These are phyloP conservation scores for Hypomyces perniciosus DNA, from an alignment of 2,329 filamentous ascomycete genomes.

Conservation along the genomic window DNA sequence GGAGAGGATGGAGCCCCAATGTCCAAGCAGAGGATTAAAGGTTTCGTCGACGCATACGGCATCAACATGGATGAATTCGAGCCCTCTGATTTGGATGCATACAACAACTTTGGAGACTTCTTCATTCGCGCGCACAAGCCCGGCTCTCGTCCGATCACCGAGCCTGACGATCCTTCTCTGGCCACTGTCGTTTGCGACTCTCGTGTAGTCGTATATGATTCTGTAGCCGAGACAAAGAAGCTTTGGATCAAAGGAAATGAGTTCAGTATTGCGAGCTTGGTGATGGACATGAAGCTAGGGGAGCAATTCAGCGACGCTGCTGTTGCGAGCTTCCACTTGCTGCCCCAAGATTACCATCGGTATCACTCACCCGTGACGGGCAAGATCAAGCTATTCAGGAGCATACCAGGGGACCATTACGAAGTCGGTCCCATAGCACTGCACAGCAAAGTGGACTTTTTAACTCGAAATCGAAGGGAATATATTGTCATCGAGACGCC, in stretches of 20 bases:
- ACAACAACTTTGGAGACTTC: conserved; percentile 33
- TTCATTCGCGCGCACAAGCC: conserved; percentile 30
- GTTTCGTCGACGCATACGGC: conserved; percentile 30
- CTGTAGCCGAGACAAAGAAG: conserved; percentile 25
- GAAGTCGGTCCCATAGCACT: conserved; percentile 33
- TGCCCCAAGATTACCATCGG: conserved; percentile 40
- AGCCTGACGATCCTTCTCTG: conserved; percentile 19
- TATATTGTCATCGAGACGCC: conserved; percentile 31
- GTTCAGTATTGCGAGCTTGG: conserved; percentile 35
- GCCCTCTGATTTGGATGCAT: conserved; percentile 28
- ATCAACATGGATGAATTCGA: conserved; percentile 34
- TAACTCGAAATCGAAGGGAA: conserved; percentile 32
- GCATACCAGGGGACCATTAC: conserved; percentile 38
- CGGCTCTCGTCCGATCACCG: conserved; percentile 24
- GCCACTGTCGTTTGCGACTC: conserved; percentile 31
- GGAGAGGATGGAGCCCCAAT: conserved; percentile 22
- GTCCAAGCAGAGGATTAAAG: conserved; percentile 29
- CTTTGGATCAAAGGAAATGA: conserved; percentile 40
- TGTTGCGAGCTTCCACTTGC: conserved; percentile 36
- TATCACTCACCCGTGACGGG: conserved; percentile 39
- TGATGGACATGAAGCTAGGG: conserved; percentile 28
- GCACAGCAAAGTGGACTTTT: conserved; percentile 29
- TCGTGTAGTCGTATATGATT: conserved; percentile 31
- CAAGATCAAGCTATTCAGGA: conserved; percentile 29
- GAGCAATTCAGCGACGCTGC: conserved; percentile 28